Base-by-base conservation (phyloP, 306 rosid genomes). In the Rosa rugosa region DNA sequence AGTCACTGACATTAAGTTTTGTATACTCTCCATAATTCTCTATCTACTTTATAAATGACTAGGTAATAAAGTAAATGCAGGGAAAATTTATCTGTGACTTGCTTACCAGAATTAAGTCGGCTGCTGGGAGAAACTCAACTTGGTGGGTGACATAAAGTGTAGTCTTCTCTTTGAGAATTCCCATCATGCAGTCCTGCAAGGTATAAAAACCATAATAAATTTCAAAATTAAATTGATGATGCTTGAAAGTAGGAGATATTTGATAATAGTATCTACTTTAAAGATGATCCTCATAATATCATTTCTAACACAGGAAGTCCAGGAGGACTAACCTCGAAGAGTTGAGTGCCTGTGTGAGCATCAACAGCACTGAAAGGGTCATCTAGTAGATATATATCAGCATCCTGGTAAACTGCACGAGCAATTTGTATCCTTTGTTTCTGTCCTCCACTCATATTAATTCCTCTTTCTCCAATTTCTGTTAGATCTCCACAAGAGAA, bases 91-190 rank as follows among this genome's bases (percentile, higher is more conserved):
- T n/a, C 9, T 51, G 53, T 64, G 44, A 62, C 50, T 71, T 69
- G 71, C 85, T 87, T 87, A 90, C 98, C 90, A 94, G 87, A 82
- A 94, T 91, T 57, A 89, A 87, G 78, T 94, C 97, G 69, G 98
- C 98, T 75, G 93, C 98, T 18, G 98, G 98, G 81, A 94, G 97
- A 89, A 94, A 94, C 86, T 94, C 98, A 20, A 94, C 98, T 86
- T 94, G 98, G 72, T 94, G 98, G 23, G 98, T 94, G 23, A 94
- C 97, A 83, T 85, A 94, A 72, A 94, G 85, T 72, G 85, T 79
- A 6, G 98, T 92, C 84, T 94, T 94, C 51, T 88, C 92, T 74
- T 81, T 89, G 57, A 94, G 97, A 79, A 87, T 89, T 69, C 98
- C 98, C 98, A 93, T 83, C 7, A 93, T 88, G 80, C 98, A 91